Evolutionary conservation across 75 land plant species (phyloP), one percentile per base, ranked within the genome.

Genomic region (Pinus taeda): DNA sequence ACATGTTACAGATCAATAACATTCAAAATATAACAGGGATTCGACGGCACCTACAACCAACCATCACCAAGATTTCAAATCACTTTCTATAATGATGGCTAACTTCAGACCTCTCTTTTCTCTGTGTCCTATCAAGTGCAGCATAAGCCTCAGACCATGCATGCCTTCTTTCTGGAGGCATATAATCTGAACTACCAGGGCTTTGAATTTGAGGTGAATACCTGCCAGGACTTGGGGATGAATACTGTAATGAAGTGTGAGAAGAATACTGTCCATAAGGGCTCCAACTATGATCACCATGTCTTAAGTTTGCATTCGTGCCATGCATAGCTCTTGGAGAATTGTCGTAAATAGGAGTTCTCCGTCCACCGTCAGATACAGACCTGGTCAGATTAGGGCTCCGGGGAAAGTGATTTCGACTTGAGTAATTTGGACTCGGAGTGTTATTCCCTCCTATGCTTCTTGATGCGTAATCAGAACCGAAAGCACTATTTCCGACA

Each of bases 341-440:
- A 60, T 61, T 61, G 13, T 84, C 82, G 9, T 75, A 57, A 29
- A 30, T n/a, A 33, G 82, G 80, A 57, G 80, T 76, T 56, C 81
- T 76, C 62, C 83, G 61, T 29, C 84, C 76, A 55, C 78, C 77
- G 14, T 87, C 91, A 21, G 88, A 86, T 0, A 22, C 17, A 66
- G 91, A 83, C 57, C 86, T 86, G 18, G 67, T 81, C 20, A 80
- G 33, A 71, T 33, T 81, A 15, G 91, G 80, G 45, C 75, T 69
- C 37, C 78, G 69, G 13, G 75, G 22, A 4, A 1, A 45, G 14
- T 56, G 15, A 24, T 63, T 30, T 26, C 76, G 69, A 61, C 22
- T 74, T 22, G 42, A 56, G 59, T 77, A 58, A 74, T 49, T 59
- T 72, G 57, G 74, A 79, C 79, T 79, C 60, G 76, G 65, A 71